Evolutionary conservation across 2,329 filamentous ascomycete genomes (phyloP), one percentile per base, ranked within the genome.

Genomic region (Ophiostoma piceae): DNA sequence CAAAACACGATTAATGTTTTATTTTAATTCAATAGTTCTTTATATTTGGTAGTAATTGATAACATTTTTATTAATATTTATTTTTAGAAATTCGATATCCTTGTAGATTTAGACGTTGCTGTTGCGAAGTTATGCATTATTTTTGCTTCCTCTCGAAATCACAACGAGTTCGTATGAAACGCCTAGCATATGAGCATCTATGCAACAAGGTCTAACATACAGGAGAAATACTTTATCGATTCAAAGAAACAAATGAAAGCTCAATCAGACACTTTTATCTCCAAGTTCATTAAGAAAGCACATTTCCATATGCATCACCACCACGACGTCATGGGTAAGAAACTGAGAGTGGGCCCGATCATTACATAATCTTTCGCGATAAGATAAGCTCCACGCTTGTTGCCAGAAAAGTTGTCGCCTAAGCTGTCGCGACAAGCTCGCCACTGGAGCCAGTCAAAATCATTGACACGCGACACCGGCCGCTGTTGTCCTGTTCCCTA

Each of bases 401-500:
- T 5, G 26, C 57, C 12, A 64, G 32, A 65, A 65, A 65, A 65
- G 62, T 39, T 65, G 62, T 65, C 32, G 62, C 62, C 32, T 39
- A 65, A n/a, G 9, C 35, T 64, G 60, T 35, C 62, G 62, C 62
- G 32, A 39, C 35, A 65, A 37, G 60, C 60, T 64, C 29, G 29
- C 67, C 32, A 39, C 54, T 39, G 11, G 8, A 35, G 47, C n/a
- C 51, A 26, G 8, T 9, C 11, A 32, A 14, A 37, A 9, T 16
- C n/a, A 60, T 22, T 35, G 69, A 67, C 67, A 71, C 47, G 70
- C 67, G 66, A 60, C 32, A 26, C 32, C 32, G 32, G 35, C 66
- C 51, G 29, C 26, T 11, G 66, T n/a, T 39, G 62, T 65, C 62
- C 6, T 65, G 43, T 64, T 57, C 3, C n/a, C 22, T n/a, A 57